Percentiles rank a stretch among this genome's conserved stretches.
These are phyloP conservation scores for Teratosphaeriaceae sp. DNA, from an alignment of 2,329 filamentous ascomycete species.

Conservation along the genomic window DNA sequence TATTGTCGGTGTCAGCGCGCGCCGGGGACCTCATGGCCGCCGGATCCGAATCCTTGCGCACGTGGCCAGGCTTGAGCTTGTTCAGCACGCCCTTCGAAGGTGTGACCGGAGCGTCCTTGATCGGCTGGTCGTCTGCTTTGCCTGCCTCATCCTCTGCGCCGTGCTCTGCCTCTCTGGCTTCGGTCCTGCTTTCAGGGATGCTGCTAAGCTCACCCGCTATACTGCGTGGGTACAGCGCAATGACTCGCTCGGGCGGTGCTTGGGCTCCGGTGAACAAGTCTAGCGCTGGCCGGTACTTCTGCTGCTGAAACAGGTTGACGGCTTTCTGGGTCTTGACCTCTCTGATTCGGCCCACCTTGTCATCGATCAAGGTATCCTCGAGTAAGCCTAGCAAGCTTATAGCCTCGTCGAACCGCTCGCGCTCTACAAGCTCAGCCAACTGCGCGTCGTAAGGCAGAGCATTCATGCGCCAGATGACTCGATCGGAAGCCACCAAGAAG, in stretches of 20 bases:
- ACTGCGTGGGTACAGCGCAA: slow-evolving; percentile 72
- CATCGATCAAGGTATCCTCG: slow-evolving; percentile 79
- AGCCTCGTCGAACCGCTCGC: slow-evolving; percentile 76
- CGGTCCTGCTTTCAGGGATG: slow-evolving; percentile 40
- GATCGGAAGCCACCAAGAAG: slow-evolving; percentile 86
- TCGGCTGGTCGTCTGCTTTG: slow-evolving; percentile 18
- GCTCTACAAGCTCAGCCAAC: slow-evolving; percentile 70
- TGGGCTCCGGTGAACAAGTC: slow-evolving; percentile 88
- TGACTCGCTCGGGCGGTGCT: slow-evolving; percentile 81
- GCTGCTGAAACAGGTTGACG: slow-evolving; percentile 71
- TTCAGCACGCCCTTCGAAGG: slow-evolving; percentile 40
- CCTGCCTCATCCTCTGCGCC: slow-evolving; percentile 1
- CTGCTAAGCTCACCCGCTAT: slow-evolving; percentile 78
- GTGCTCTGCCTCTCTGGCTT: slow-evolving; percentile 32
- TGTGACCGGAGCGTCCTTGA: slow-evolving; percentile 27
- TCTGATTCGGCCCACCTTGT: slow-evolving; percentile 74
- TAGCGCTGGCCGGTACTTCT: slow-evolving; percentile 77
- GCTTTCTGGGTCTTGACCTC: slow-evolving; percentile 91
- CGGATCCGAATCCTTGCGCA: slow-evolving; percentile 43
- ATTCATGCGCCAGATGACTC: slow-evolving; percentile 93
- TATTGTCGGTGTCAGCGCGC: slow-evolving; percentile 50
- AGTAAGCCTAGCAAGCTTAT: slow-evolving; percentile 84
- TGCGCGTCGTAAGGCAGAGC: slow-evolving; percentile 88
- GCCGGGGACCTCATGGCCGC: slow-evolving; percentile 55
- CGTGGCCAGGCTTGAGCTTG: slow-evolving; percentile 38